A percentile compares a stretch with the other conserved stretches of the same genome.
phyloP scores from a whole-genome alignment of 2,329 filamentous ascomycete genomes.

The Aulographum hederae region DNA sequence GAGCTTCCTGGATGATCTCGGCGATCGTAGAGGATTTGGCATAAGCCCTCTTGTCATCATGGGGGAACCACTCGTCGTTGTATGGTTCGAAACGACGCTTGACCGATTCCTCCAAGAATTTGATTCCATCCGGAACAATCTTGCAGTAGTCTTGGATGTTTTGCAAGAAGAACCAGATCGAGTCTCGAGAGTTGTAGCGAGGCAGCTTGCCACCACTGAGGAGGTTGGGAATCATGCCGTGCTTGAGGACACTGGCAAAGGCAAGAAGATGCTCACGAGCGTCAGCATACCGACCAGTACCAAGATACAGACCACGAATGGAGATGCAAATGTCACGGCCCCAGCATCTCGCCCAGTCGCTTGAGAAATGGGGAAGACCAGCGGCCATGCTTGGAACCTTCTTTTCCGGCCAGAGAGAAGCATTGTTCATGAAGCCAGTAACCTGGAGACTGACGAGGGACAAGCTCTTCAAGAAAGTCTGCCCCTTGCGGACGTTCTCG shows the following conservation, averaged over 20 bases:
- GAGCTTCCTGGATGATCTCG: constrained; percentile 80
- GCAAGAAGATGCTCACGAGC: constrained; percentile 88
- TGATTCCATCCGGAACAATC: constrained; percentile 58
- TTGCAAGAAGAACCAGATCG: constrained; percentile 95
- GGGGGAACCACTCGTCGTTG: constrained; percentile 84
- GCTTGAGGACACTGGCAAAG: constrained; percentile 91
- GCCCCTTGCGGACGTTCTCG: constrained; percentile 57
- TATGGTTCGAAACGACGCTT: constrained; percentile 81
- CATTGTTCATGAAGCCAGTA: constrained; percentile 75
- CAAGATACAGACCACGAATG: constrained; percentile 75
- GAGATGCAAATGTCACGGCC: constrained; percentile 96
- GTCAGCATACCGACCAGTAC: constrained; percentile 72
- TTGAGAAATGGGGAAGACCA: constrained; percentile 82
- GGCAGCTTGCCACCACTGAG: constrained; percentile 71
- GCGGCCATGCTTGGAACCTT: constrained; percentile 75
- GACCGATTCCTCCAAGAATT: constrained; percentile 58
- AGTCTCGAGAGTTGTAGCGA: constrained; percentile 89
- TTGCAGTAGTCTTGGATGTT: constrained; percentile 84
- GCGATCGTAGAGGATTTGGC: constrained; percentile 66
- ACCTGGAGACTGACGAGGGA: constrained; percentile 86
- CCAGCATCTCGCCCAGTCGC: constrained; percentile 93
- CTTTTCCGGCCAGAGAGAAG: constrained; percentile 75
- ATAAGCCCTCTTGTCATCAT: constrained; percentile 69
- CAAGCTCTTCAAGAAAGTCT: constrained; percentile 75
- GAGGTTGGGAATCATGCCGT: constrained; percentile 95